phyloP scores from a whole-genome alignment of 2,329 filamentous ascomycete species.

The Ophiosphaerella korrae region DNA sequence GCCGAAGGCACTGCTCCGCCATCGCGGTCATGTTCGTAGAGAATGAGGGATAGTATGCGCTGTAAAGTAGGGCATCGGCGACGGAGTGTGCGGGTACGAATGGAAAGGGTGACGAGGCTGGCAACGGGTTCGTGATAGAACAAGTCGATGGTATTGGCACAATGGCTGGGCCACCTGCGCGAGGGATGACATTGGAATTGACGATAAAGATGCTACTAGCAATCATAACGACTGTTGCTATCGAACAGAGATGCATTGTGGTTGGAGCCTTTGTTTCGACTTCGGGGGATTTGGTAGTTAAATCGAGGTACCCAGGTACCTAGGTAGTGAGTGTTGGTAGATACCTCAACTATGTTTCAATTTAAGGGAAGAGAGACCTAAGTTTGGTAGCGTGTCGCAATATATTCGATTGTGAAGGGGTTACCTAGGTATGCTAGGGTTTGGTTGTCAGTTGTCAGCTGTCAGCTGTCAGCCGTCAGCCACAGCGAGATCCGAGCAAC shows the following conservation, averaged over 20 bases:
- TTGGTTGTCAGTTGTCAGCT: constrained; percentile 3
- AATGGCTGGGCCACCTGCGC: constrained; percentile 43
- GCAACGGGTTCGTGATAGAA: constrained; percentile 39
- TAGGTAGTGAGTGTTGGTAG: too few species aligned
- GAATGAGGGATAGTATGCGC: constrained; percentile 41
- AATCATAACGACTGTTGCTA: constrained; percentile 1
- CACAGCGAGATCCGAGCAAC: constrained; percentile 6
- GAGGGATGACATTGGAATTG: neutral
- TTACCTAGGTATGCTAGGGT: too few species aligned
- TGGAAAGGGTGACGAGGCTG: constrained; percentile 17
- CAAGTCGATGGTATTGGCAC: constrained; percentile 44
- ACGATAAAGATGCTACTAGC: constrained; percentile 4
- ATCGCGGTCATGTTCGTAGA: constrained; percentile 32
- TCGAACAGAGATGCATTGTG: neutral
- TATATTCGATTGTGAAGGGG: neutral
- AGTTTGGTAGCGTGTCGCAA: neutral
- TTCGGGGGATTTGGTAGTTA: neutral
- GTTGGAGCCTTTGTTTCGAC: constrained; percentile 5
- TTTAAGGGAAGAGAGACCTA: too few species aligned
- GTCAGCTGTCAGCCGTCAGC: constrained; percentile 14
- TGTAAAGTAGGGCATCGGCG: constrained; percentile 29
- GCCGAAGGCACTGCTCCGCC: constrained; percentile 45
- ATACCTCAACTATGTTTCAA: too few species aligned
- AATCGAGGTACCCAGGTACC: neutral
- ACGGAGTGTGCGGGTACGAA: constrained; percentile 31